Conservation (phyloP, 441 rosid genomes). For the Aquilaria agallochum region DNA sequence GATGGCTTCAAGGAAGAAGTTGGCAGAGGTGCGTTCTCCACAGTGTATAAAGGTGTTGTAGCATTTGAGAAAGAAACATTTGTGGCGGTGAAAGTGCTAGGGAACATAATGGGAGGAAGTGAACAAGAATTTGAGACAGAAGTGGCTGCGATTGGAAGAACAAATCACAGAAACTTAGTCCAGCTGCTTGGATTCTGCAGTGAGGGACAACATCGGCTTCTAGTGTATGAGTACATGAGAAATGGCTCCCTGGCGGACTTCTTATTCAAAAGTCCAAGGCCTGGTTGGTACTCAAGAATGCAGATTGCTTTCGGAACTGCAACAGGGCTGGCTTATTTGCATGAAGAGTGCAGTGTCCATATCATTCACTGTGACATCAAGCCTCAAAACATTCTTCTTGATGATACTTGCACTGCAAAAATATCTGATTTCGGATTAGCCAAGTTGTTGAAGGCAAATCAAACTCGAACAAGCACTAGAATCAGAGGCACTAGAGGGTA, state of each 20-base stretch:
- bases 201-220: slow-evolving; percentile 20
- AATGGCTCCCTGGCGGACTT: slow-evolving; percentile 17
- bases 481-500: slow-evolving; percentile 44
- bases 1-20: slow-evolving; percentile 30
- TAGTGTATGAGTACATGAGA: slow-evolving; percentile 29
- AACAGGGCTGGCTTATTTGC: slow-evolving; percentile 30
- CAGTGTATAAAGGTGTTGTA: slow-evolving; percentile 29
- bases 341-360: slow-evolving; percentile 23
- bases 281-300: slow-evolving; percentile 21
- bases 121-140: slow-evolving; percentile 31
- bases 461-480: slow-evolving; percentile 25
- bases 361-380: slow-evolving; percentile 31
- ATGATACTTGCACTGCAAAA: slow-evolving; percentile 15
- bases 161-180: slow-evolving; percentile 42
- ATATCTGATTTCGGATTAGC: slow-evolving; percentile 30
- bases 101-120: slow-evolving; percentile 10
- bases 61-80: not conserved
- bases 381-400: slow-evolving; percentile 26
- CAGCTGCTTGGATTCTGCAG: slow-evolving; percentile 33
- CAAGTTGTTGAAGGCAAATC: slow-evolving; percentile 28
- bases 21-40: slow-evolving; percentile 39
- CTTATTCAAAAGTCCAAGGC: slow-evolving; percentile 17
- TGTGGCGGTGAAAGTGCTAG: slow-evolving; percentile 17
- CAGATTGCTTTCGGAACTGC: slow-evolving; percentile 24
- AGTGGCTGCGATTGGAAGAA: slow-evolving; percentile 27